Evolutionary conservation across 1,284 basidiomycete species (phyloP).

Genomic region (Wallemia mellicola): DNA sequence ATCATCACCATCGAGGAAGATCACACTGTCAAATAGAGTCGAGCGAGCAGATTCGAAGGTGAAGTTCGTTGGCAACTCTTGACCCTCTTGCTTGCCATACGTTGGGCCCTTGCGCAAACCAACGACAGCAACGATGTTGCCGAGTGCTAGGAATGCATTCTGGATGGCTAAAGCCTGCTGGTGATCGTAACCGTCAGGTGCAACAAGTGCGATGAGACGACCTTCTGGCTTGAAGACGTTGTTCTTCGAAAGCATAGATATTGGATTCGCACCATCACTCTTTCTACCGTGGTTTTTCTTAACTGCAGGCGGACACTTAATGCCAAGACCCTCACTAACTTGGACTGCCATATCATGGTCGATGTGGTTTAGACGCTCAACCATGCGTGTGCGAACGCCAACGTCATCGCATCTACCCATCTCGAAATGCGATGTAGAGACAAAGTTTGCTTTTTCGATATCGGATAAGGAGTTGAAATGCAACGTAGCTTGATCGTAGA

Average conservation of each 20-base stretch:
- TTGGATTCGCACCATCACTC: conserved; percentile 18
- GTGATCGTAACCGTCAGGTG: conserved; percentile 39
- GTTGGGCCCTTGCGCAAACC: conserved; percentile 30
- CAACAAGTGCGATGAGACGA: conserved; percentile 34
- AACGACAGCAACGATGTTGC: conserved; percentile 33
- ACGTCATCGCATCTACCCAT: conserved; percentile 45
- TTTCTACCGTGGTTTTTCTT: conserved; percentile 27
- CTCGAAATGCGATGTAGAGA: conserved; percentile 39
- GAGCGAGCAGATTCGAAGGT: conserved; percentile 44
- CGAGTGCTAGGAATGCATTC: conserved; percentile 22
- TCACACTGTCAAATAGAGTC: conserved; percentile 45
- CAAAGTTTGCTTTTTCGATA: conserved; percentile 35
- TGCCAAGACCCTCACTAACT: conserved; percentile 33
- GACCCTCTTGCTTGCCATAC: conserved; percentile 12
- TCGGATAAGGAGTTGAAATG: conserved; percentile 36
- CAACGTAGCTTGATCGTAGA: conserved; percentile 25
- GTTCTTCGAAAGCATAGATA: conserved; percentile 1
- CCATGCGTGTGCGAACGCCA: conserved; percentile 32
- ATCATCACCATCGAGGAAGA: conserved; percentile 19
- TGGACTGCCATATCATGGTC: conserved; percentile 33
- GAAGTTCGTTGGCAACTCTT: conserved; percentile 28
- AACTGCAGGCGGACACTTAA: conserved; percentile 19
- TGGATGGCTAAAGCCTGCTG: conserved; percentile 28
- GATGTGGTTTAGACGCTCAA: conserved; percentile 33
- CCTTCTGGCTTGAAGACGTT: conserved; percentile 21